phyloP scores from a whole-genome alignment of 2,329 filamentous ascomycete genomes.

The Xylaria sp. region DNA sequence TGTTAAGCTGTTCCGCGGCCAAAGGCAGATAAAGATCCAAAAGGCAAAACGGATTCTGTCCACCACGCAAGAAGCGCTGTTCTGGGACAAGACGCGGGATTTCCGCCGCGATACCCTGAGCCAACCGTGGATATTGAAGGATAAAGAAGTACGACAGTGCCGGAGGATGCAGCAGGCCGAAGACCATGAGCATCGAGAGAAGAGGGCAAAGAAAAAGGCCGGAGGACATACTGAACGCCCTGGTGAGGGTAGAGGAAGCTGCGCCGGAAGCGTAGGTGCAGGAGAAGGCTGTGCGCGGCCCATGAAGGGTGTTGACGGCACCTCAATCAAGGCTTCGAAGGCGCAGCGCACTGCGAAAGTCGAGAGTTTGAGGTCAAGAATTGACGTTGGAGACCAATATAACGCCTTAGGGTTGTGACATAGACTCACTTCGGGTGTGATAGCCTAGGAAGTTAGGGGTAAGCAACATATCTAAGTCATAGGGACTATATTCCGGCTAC shows the following conservation, averaged over 20 bases:
- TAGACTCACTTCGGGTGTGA: neutral
- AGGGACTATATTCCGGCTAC: neutral
- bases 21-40: conserved; percentile 64
- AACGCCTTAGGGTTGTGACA: conserved; percentile 51
- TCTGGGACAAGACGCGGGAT: conserved; percentile 66
- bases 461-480: neutral
- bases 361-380: conserved; percentile 28
- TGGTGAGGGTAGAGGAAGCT: neutral
- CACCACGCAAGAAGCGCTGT: conserved; percentile 67
- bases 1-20: conserved; percentile 59
- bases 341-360: conserved; percentile 39
- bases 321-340: conserved; percentile 31
- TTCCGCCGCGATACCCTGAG: conserved; percentile 64
- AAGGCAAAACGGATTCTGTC: conserved; percentile 60
- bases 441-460: neutral
- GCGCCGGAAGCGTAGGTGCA: neutral
- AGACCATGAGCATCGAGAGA: conserved; percentile 40
- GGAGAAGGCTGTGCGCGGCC: conserved; percentile 1
- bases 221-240: conserved; percentile 22
- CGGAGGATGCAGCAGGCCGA: conserved; percentile 58
- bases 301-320: conserved; percentile 13
- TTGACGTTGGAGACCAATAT: conserved; percentile 46
- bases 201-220: conserved; percentile 38
- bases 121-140: conserved; percentile 65
- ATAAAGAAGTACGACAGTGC: conserved; percentile 61